Conservation (phyloP, 2,329 filamentous ascomycete species). For the Sodiomyces alkalinus region DNA sequence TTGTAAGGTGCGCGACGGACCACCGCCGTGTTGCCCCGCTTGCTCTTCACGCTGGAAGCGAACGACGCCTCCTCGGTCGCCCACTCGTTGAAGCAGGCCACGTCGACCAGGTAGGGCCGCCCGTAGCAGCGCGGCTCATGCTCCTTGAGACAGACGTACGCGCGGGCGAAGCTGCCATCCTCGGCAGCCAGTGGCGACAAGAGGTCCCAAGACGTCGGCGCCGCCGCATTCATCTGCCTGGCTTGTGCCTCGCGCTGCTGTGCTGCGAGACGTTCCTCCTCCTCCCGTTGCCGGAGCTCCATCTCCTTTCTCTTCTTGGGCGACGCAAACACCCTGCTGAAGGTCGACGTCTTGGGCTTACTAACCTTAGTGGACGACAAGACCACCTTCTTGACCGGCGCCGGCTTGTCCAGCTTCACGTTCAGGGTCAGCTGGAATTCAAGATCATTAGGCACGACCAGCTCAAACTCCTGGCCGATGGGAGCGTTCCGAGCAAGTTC, state of each 20-base stretch:
- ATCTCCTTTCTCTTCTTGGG: constrained; percentile 95
- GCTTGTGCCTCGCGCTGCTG: constrained; percentile 50
- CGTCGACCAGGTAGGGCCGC: constrained; percentile 71
- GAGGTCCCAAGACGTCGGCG: constrained; percentile 70
- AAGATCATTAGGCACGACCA: constrained; percentile 93
- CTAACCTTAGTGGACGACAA: constrained; percentile 42
- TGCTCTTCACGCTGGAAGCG: constrained; percentile 85
- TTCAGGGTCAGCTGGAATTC: constrained; percentile 97
- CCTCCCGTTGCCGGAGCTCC: constrained; percentile 69
- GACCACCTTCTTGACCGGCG: constrained; percentile 33
- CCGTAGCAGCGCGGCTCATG: constrained; percentile 83
- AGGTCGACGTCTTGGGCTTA: constrained; percentile 69
- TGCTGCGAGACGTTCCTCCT: constrained; percentile 57
- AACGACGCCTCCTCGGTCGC: constrained; percentile 69
- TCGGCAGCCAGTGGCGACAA: constrained; percentile 74
- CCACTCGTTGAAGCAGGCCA: constrained; percentile 98
- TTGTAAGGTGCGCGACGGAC: constrained; percentile 88
- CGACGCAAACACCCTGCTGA: constrained; percentile 83
- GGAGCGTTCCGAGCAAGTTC: constrained; percentile 84
- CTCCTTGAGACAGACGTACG: constrained; percentile 87
- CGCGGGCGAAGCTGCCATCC: constrained; percentile 86
- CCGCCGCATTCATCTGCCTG: constrained; percentile 44
- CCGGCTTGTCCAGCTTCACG: constrained; percentile 78
- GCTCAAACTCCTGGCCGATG: constrained; percentile 95
- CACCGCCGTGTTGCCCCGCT: constrained; percentile 56